Evolutionary conservation across 768 basidiomycete species (phyloP).

Genomic region (Lentinula sp.): DNA sequence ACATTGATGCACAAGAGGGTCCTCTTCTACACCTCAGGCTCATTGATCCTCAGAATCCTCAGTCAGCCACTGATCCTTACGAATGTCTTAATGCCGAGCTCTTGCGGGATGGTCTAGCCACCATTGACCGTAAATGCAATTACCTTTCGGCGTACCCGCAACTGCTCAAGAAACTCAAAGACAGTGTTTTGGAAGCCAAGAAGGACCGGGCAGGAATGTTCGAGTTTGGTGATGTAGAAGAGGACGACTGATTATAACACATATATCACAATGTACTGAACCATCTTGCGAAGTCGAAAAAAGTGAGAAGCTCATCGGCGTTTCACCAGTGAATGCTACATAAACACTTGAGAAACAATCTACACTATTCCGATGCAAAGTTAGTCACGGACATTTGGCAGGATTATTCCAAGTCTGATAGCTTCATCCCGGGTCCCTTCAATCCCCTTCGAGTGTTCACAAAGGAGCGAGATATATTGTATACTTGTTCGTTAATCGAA

Average conservation of each 20-base stretch:
- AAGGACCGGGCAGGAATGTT: conserved; percentile 76
- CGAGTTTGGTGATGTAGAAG: conserved; percentile 88
- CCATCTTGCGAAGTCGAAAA: too few species aligned
- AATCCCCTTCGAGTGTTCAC: too few species aligned
- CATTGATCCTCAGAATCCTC: conserved; percentile 80
- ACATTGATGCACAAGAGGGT: conserved; percentile 84
- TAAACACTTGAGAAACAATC: too few species aligned
- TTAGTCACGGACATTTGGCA: too few species aligned
- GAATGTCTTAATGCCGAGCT: conserved; percentile 88
- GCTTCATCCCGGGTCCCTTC: too few species aligned
- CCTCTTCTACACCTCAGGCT: conserved; percentile 79
- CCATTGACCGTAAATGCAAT: conserved; percentile 73
- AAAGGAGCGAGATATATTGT: too few species aligned
- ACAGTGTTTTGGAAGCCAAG: conserved; percentile 59
- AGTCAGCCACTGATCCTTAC: conserved; percentile 57
- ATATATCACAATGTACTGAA: neutral
- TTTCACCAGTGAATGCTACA: too few species aligned
- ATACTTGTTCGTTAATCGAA: too few species aligned
- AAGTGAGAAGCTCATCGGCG: too few species aligned
- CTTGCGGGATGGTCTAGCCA: conserved; percentile 80
- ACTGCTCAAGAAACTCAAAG: conserved; percentile 59
- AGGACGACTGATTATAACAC: conserved; percentile 47
- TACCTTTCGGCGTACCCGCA: conserved; percentile 69
- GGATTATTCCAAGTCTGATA: too few species aligned
- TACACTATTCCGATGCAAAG: too few species aligned